Conservation (phyloP, 306 rosid species). For the Calophaca sinica region DNA sequence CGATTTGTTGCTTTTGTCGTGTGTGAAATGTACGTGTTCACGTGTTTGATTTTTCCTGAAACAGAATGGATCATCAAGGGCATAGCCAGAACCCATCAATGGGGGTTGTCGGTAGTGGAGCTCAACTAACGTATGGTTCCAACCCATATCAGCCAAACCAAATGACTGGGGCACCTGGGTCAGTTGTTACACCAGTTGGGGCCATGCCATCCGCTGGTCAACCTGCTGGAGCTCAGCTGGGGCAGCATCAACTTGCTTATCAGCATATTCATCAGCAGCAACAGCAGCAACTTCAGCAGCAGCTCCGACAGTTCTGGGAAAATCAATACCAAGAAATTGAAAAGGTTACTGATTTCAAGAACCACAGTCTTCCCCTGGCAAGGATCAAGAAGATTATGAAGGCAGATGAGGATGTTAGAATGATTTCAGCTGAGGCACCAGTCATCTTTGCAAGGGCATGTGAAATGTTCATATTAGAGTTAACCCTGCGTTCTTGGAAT, state of each 20-base stretch:
- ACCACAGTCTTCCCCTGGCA: slow-evolving; percentile 65
- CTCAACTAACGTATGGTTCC: slow-evolving; percentile 54
- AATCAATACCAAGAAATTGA: slow-evolving; percentile 62
- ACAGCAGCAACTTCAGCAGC: slow-evolving; percentile 65
- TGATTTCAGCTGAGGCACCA: slow-evolving; percentile 67
- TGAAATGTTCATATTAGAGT: slow-evolving; percentile 63
- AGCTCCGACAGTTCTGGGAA: slow-evolving; percentile 55
- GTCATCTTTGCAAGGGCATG: slow-evolving; percentile 65
- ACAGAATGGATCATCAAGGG: slow-evolving; percentile 70
- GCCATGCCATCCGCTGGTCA: slow-evolving; percentile 52
- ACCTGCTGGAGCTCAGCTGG: slow-evolving; percentile 62
- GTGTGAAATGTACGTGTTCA: background rate
- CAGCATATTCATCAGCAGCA: slow-evolving; percentile 71
- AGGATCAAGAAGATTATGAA: slow-evolving; percentile 70
- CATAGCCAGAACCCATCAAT: slow-evolving; percentile 56
- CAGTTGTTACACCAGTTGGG: slow-evolving; percentile 53
- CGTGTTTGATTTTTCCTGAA: slow-evolving; percentile 35
- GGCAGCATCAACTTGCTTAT: slow-evolving; percentile 65
- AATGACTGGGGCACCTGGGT: slow-evolving; percentile 50
- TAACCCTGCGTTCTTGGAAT: slow-evolving; percentile 66
- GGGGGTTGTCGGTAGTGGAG: slow-evolving; percentile 59
- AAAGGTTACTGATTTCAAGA: slow-evolving; percentile 62
- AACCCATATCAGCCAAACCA: slow-evolving; percentile 57
- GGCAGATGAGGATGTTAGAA: slow-evolving; percentile 65
- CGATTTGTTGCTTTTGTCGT: slow-evolving; percentile 34